These are phyloP conservation scores for Hypoxylon sp. DNA, from an alignment of 2,329 filamentous ascomycete genomes.

Conservation along the genomic window DNA sequence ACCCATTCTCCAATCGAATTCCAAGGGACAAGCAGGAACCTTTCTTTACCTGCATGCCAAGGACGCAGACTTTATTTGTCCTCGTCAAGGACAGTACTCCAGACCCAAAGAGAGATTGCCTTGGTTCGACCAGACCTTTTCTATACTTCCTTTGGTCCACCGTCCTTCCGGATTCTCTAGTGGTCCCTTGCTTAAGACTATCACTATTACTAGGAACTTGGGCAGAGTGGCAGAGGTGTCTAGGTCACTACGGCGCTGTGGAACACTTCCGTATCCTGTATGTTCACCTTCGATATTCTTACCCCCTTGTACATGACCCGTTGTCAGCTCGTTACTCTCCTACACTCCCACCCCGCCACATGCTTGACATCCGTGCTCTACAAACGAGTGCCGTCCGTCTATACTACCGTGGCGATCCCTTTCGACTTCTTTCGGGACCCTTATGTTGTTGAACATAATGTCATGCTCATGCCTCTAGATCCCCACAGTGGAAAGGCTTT, in stretches of 20 bases:
- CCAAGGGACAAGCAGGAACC: constrained; percentile 49
- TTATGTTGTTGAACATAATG: constrained; percentile 54
- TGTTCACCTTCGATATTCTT: constrained; percentile 49
- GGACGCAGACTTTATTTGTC: constrained; percentile 50
- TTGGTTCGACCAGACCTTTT: constrained; percentile 53
- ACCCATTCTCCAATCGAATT: constrained; percentile 54
- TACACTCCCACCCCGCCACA: constrained; percentile 55
- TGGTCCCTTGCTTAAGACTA: constrained; percentile 46
- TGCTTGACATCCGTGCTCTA: constrained; percentile 52
- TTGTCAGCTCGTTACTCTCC: constrained; percentile 48
- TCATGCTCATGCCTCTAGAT: constrained; percentile 55
- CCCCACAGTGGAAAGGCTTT: constrained; percentile 53
- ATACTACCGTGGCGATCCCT: constrained; percentile 55
- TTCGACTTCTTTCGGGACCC: constrained; percentile 53
- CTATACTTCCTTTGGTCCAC: constrained; percentile 56
- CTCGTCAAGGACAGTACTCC: constrained; percentile 46
- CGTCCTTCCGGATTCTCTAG: constrained; percentile 52
- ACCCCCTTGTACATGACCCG: constrained; percentile 51
- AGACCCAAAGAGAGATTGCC: constrained; percentile 44
- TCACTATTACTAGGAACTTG: constrained; percentile 49
- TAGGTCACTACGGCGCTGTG: constrained; percentile 41
- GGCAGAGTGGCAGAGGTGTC: constrained; percentile 41
- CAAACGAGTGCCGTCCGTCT: constrained; percentile 53
- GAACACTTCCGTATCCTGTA: constrained; percentile 48
- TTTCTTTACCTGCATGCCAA: constrained; percentile 57